These are phyloP conservation scores for Zygoascus biomembranicola DNA, from an alignment of 805 yeast genomes.

Conservation along the genomic window DNA sequence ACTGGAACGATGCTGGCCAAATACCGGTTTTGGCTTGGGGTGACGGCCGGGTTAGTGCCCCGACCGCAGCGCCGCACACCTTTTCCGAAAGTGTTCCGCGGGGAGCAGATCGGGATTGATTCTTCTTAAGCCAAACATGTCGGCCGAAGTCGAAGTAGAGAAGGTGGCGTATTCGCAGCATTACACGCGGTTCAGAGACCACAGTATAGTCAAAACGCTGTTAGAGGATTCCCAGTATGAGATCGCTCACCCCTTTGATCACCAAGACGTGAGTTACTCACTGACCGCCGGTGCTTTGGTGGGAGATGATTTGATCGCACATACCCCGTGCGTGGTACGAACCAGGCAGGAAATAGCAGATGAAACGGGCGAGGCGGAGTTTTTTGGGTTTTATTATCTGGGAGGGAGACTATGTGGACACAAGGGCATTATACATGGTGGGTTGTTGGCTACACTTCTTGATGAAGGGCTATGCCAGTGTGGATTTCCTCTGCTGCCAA, in stretches of 20 bases:
- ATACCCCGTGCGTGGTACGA: constrained; percentile 16
- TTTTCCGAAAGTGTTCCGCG: no score
- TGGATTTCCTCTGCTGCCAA: constrained; percentile 77
- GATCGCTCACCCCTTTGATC: constrained; percentile 11
- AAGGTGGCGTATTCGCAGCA: constrained; percentile 8
- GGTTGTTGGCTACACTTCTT: constrained; percentile 69
- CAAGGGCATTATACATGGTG: constrained; percentile 78
- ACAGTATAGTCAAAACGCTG: constrained; percentile 18
- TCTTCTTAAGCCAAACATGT: neutral
- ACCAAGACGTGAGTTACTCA: constrained; percentile 12
- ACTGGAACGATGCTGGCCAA: no score
- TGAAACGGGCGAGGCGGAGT: constrained; percentile 26
- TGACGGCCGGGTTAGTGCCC: no score
- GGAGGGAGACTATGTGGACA: constrained; percentile 60
- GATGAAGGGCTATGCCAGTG: constrained; percentile 84
- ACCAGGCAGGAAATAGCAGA: constrained; percentile 13
- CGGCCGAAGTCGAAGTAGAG: neutral
- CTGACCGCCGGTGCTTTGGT: constrained; percentile 19
- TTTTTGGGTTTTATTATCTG: constrained; percentile 60
- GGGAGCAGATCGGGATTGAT: no score
- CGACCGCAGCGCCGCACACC: no score
- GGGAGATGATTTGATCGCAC: constrained; percentile 16
- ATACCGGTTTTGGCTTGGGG: no score
- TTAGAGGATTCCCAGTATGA: constrained; percentile 15
- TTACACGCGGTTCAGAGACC: constrained; percentile 10